Evolutionary conservation across 495 filamentous ascomycete species (phyloP), one percentile per base, ranked within the genome.

Genomic region (Hypoxylon subgilvum): DNA sequence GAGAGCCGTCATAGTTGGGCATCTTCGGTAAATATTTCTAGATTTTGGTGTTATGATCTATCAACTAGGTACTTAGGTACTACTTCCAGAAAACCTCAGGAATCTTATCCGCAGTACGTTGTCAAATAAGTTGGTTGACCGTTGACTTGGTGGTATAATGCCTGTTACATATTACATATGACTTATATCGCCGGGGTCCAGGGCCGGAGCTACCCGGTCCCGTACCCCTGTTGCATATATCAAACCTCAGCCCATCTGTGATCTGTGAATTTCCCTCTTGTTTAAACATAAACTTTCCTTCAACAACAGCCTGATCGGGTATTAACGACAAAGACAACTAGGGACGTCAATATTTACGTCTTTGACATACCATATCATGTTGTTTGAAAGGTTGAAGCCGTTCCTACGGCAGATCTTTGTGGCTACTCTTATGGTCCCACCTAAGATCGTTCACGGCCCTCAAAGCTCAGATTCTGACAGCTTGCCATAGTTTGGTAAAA

Each of bases 361-460:
- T 58, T 64, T 63, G 49, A 50, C n/a, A 32, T 22, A 3, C 1
- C 17, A 34, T 19, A 13, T 12, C 6, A 7, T 32, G 16, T 12
- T 34, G n/a, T 13, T 14, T 54, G 28, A 64, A 64, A 64, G 61
- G 28, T 32, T 30, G 25, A 40, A 34, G 10, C 12, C 22, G 6
- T 19, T 30, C 0, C 10, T 34, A 40, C n/a, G 19, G 17, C 32
- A n/a, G 18, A 53, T 50, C 61, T 64, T 64, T 64, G 54, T 53
- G 21, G 22, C 2, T 34, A 22, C 18, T 23, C 43, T 45, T 38
- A 30, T 50, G 51, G 39, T 64, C 53, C n/a, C 1, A 21, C 50
- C 44, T 50, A 58, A 64, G 53, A 58, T 58, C 27, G 41, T 64
- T 58, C 61, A 64, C 54, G 61, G 52, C 61, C 30, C 7, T 58